Evolutionary conservation across 495 filamentous ascomycete genomes (phyloP), one percentile per base, ranked within the genome.

Genomic region (Beverwykella pulmonaria): DNA sequence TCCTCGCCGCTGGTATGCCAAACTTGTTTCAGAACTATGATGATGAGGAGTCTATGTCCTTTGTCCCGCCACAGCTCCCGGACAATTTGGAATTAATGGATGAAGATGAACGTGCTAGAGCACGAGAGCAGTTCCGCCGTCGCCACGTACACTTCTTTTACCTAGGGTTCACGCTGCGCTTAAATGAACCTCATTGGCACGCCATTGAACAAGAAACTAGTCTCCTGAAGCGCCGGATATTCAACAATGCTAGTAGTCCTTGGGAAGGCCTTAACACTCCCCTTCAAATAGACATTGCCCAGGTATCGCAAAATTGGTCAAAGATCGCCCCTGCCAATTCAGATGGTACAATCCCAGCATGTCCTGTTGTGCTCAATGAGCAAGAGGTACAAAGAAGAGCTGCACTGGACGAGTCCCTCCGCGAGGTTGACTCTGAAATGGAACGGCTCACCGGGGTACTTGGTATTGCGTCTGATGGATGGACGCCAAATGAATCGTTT

Each of bases 1-100:
- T 71, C 29, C 48, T 78, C 49, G 69, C 64, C 10, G 71, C 72
- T 30, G 72, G 74, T 14, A 78, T 78, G 53, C 76, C 74, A 32
- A 59, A 69, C 12, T 46, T 67, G 39, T 74, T 76, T 56, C 74
- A 78, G 54, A 77, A 77, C 70, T 66, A 59, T 47, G 48, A 39
- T 49, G 63, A 66, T 34, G 29, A 59, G 48, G 63, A 59, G 26
- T 66, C 63, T 9, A 48, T 53, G 46, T 60, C 29, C 2, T 59
- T 66, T 49, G 46, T 60, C 46, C 63, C 54, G 26, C 63, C 56
- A 66, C 25, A 54, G 56, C 63, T 66, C 20, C 63, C 54, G 7
- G 44, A 46, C 23, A 23, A 66, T 20, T 54, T 59, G 22, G 54
- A 60, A 52, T 44, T 32, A 6, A 53, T 59, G 63, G 63, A 60